Conservation (phyloP, 768 basidiomycete species). For the Botryobasidium botryosum region DNA sequence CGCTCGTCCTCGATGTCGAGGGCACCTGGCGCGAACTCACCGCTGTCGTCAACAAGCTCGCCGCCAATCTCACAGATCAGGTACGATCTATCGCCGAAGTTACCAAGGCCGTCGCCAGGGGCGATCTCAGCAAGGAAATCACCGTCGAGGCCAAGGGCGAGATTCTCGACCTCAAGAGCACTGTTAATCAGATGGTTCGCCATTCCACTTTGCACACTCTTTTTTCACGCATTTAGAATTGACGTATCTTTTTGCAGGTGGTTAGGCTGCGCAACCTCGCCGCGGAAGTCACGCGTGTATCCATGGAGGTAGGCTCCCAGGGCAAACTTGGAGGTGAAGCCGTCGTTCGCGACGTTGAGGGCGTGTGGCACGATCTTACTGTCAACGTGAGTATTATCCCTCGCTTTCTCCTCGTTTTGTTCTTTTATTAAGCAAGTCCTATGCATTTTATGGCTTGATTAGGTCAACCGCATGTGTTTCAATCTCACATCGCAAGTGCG, state of each 20-base stretch:
- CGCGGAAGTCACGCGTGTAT: constrained; percentile 63
- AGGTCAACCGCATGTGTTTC: constrained; percentile 25
- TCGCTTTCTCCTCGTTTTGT: too few relatives aligned
- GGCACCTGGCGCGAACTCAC: constrained; percentile 90
- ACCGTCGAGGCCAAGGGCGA: constrained; percentile 90
- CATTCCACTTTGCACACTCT: constrained; percentile 56
- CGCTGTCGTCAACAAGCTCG: constrained; percentile 85
- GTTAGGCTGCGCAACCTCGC: constrained; percentile 18
- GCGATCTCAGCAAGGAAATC: constrained; percentile 70
- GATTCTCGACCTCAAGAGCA: constrained; percentile 73
- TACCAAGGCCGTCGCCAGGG: constrained; percentile 60
- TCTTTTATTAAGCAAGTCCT: neutral
- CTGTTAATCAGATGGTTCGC: constrained; percentile 62
- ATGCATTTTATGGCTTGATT: neutral
- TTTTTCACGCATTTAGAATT: constrained; percentile 33
- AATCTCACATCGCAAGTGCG: constrained; percentile 28
- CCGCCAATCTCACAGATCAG: constrained; percentile 67
- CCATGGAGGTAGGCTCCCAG: constrained; percentile 81
- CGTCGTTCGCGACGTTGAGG: constrained; percentile 59
- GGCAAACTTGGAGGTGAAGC: constrained; percentile 92
- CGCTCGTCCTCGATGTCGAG: constrained; percentile 76
- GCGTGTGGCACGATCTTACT: constrained; percentile 26
- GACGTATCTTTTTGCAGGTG: constrained; percentile 8
- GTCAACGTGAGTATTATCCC: constrained; percentile 68
- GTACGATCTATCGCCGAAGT: constrained; percentile 84